These are phyloP conservation scores for Musa acuminata DNA, from an alignment of 176 grass and related monocot species.

Conservation along the genomic window DNA sequence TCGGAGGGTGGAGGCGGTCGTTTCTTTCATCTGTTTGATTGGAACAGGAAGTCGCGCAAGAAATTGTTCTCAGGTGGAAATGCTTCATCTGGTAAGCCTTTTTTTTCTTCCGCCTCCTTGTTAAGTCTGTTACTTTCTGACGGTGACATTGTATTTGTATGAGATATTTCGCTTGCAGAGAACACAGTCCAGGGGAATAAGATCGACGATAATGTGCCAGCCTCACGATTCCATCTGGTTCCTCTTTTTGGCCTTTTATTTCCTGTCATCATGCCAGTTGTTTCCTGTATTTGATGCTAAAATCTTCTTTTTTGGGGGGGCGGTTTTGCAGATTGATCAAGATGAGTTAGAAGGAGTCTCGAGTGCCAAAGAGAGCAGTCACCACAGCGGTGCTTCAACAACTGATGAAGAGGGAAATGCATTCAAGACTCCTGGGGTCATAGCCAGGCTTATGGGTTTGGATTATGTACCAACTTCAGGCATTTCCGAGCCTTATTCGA, in stretches of 20 bases:
- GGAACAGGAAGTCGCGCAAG: slow-evolving; percentile 42
- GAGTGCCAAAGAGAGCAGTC: slow-evolving; percentile 47
- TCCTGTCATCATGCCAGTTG: not conserved
- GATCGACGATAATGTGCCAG: not conserved
- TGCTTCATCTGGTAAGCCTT: slow-evolving; percentile 1
- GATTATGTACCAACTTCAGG: slow-evolving; percentile 58
- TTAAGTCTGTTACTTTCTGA: not conserved
- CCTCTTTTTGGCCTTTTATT: not conserved
- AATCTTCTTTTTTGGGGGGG: not conserved
- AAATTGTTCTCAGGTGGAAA: slow-evolving; percentile 22
- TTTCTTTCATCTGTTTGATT: slow-evolving; percentile 52
- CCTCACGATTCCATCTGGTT: slow-evolving; percentile 18
- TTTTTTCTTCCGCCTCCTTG: slow-evolving; percentile 10
- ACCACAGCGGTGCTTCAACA: slow-evolving; percentile 48
- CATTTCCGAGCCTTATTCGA: slow-evolving; percentile 36
- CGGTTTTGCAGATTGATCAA: slow-evolving; percentile 39
- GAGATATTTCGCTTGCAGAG: not conserved
- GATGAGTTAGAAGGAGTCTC: slow-evolving; percentile 25
- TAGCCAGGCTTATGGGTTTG: slow-evolving; percentile 93
- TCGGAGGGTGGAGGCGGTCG: slow-evolving; percentile 15
- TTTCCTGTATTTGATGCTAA: slow-evolving; percentile 12
- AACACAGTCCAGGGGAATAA: not conserved
- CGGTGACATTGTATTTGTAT: no score
- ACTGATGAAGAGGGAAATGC: slow-evolving; percentile 45
- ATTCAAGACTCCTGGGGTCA: slow-evolving; percentile 49